Evolutionary conservation across 352 stramenopile species (phyloP), one percentile per base, ranked within the genome.

Genomic region (Phytophthora pistaciae): DNA sequence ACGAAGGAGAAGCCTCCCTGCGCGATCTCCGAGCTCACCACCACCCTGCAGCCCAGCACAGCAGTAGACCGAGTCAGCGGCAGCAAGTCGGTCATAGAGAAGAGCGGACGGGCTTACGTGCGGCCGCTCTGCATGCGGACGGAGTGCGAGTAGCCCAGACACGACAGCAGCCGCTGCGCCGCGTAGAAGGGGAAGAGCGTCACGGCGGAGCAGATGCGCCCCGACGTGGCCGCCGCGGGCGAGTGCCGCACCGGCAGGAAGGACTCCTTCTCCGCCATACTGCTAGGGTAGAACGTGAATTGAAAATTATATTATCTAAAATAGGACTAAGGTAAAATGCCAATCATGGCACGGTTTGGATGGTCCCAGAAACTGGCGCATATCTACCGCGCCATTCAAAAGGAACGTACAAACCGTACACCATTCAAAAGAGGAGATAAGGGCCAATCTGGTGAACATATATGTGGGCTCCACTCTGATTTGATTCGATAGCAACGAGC

Each of bases 1-100:
- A 97, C 92, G 59, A 91, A 95, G 42, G 90, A 95, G 72, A 93
- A 97, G 1, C 88, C 92, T 50, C 92, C 91, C 74, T 97, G 91
- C 4, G 92, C 89, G 52, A 97, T 82, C 69, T 94, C 88, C 1
- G 64, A 74, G 18, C 84, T 73, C 14, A 94, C 72, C 5, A 72
- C 68, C 16, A 96, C 80, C 1, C 87, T 94, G 57, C 49, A 50
- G 29, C 31, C 1, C 40, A 68, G 4, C 31, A 52, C 31, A 67
- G 21, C 49, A 38, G 25, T 36, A 56, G 31, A 42, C 18, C 44
- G 20, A 55, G 23, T 56, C 18, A 67, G 31, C 50, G 3, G 27
- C 7, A 46, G 31, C 14, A 16, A 18, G 36, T 42, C 11, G 11
- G 36, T 14, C 5, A 42, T 16, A 11, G 36, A 14, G 10, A 42